Base-by-base conservation (phyloP, 768 basidiomycete species). In the Calocera cornea region DNA sequence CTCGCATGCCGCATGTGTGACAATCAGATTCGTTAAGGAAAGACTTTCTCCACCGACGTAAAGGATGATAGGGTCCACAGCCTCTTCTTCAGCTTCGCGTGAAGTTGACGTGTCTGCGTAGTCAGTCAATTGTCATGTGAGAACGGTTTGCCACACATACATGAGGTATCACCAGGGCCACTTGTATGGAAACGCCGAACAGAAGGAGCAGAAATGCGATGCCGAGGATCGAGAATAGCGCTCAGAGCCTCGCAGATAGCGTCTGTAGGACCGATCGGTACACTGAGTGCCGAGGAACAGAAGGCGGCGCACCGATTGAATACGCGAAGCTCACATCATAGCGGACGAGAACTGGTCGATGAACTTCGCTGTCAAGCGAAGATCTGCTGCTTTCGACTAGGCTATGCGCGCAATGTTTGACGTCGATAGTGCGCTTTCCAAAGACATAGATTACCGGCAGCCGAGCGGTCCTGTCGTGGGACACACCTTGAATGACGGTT, bases 391-490 rank as follows among this genome's bases (percentile, higher is more conserved):
- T n/a, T 17, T 44, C 65, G 2, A 66, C 68, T 17, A 79, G 72
- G 10, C 66, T 19, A 14, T 68, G 38, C 1, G 71, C 74, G 11
- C 75, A 76, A 8, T 73, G 65, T 11, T 49, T n/a, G 12, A 84
- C 74, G 69, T 92, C 84, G 36, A 97, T 76, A 0, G 77, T 70
- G 67, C 86, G 86, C 71, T 87, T 86, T 0, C 92, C 92, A 73
- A 97, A 93, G 38, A 97, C 85, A 75, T 95, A 97, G 34, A 94
- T 83, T 1, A 94, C 89, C 0, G 95, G 93, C 0, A 97, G 76
- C 17, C 93, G 85, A 27, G 89, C 90, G 12, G 90, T 89, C 70
- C 95, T 97, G 67, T 14, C 16, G 41, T 54, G 36, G 38, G 63
- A 44, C 36, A 65, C 40, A 40, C 27, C 24, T 22, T 66, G 38